Evolutionary conservation across 164 flowering plant genomes (phyloP).

Genomic region (Dillenia suffruticosa): DNA sequence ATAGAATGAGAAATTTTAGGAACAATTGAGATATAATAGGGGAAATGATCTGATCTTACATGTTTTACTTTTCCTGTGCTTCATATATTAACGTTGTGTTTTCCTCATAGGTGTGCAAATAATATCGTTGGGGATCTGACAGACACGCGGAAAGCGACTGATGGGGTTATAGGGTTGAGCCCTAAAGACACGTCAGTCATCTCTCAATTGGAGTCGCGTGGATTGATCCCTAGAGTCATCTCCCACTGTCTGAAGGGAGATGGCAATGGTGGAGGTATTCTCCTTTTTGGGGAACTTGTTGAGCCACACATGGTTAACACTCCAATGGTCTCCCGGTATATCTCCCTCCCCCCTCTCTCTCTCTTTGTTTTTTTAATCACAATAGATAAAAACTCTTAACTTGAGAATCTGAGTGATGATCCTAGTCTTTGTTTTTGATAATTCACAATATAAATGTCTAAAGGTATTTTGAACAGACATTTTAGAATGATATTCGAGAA

Average conservation of each 20-base stretch:
- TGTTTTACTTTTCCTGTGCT: no score
- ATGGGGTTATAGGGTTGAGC: conserved; percentile 38
- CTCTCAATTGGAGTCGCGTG: conserved; percentile 57
- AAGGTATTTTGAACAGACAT: no score
- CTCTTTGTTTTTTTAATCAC: no score
- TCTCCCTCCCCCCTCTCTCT: no score
- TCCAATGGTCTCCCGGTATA: conserved; percentile 45
- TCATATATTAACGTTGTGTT: conserved; percentile 3
- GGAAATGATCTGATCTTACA: no score
- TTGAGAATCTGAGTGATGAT: no score
- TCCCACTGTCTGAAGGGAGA: conserved; percentile 75
- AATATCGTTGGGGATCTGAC: conserved; percentile 63
- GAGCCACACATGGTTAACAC: conserved; percentile 65
- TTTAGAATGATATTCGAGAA: no score
- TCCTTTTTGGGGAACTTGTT: conserved; percentile 69
- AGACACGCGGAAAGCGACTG: conserved; percentile 54
- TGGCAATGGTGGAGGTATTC: conserved; percentile 65
- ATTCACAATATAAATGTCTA: no score
- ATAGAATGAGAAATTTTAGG: no score
- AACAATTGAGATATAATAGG: no score
- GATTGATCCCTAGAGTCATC: conserved; percentile 59
- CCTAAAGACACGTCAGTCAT: conserved; percentile 53
- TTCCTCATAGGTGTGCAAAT: conserved; percentile 52
- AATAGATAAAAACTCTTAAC: no score
- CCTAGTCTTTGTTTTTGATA: no score